Evolutionary conservation across 164 flowering plant species (phyloP), one percentile per base, ranked within the genome.

Genomic region (Stephania cephalantha): DNA sequence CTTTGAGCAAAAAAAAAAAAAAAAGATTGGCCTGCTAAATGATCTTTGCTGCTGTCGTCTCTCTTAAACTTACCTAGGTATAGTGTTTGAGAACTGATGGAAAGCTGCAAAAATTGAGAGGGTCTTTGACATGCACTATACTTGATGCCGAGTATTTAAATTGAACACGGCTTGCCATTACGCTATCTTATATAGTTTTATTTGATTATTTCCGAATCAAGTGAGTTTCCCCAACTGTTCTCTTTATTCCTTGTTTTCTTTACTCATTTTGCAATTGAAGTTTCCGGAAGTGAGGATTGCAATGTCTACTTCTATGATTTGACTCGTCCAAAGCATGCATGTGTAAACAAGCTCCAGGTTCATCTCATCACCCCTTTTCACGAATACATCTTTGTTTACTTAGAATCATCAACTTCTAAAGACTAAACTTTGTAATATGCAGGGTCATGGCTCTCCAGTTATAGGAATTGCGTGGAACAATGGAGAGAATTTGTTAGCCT

Each of bases 271-370:
- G 46, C 48, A 75, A 29, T 53, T 85, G 84, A 72, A 95, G 98
- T 95, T 86, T 84, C 91, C 67, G 98, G 99, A 71, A 92, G 97
- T 74, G 99, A 96, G 81, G 98, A 96, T 82, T 86, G 94, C 76
- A 92, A 89, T 76, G 99, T 96, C 25, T 96, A 96, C 86, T 96
- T 96, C 85, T 94, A 94, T 74, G 99, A 96, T 85, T 82, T 96
- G 78, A 94, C 99, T 50, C 88, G 90, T 75, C 99, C 98, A 67
- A 91, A 71, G 85, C 94, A 94, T 80, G 82, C 93, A 0, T 96
- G 99, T 74, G 99, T 94, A 31, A 96, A 96, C 91, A 94, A 94
- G 87, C 84, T 94, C 67, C 99, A 92, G 99, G 98, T 92, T 9
- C 45, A 10, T 82, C 70, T 67, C 10, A 7, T 64, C 17, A 22